phyloP scores from a whole-genome alignment of 1,139 yeast genomes.

The Yamadazyma membranifaciens region DNA sequence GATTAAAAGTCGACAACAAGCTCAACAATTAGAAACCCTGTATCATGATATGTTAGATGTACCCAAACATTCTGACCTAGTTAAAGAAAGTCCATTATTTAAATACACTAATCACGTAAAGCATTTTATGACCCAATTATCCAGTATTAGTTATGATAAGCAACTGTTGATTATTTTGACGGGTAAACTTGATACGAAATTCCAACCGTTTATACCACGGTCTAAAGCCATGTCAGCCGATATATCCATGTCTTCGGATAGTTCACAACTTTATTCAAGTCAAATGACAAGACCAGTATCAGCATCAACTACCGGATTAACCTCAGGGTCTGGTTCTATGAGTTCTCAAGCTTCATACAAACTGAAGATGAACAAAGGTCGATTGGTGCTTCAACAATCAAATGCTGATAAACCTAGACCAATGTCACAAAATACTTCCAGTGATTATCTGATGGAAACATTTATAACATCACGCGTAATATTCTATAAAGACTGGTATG shows the following conservation, averaged over 20 bases:
- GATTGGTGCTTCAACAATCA: slow-evolving; percentile 10
- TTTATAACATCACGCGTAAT: slow-evolving; percentile 26
- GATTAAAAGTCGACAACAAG: slow-evolving; percentile 20
- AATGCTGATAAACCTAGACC: slow-evolving; percentile 3
- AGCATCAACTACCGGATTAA: neutral
- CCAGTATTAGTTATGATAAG: slow-evolving; percentile 22
- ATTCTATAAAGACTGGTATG: slow-evolving; percentile 41
- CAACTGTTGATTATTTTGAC: slow-evolving; percentile 28
- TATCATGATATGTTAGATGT: slow-evolving; percentile 25
- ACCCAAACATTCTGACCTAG: slow-evolving; percentile 31
- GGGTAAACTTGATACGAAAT: slow-evolving; percentile 34
- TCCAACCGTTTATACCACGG: slow-evolving; percentile 12
- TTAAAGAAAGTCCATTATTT: slow-evolving; percentile 30
- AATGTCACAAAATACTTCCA: neutral
- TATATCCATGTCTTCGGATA: neutral
- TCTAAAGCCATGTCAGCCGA: neutral
- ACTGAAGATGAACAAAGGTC: slow-evolving; percentile 3
- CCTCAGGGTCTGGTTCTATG: neutral
- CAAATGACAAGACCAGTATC: neutral
- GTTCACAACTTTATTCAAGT: slow-evolving; percentile 2
- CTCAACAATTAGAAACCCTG: slow-evolving; percentile 24
- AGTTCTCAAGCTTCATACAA: neutral
- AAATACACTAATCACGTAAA: slow-evolving; percentile 34
- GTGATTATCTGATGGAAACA: slow-evolving; percentile 15
- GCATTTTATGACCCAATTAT: slow-evolving; percentile 25